Conservation (phyloP, 352 stramenopile species). For the Globisporangium apiculatum region DNA sequence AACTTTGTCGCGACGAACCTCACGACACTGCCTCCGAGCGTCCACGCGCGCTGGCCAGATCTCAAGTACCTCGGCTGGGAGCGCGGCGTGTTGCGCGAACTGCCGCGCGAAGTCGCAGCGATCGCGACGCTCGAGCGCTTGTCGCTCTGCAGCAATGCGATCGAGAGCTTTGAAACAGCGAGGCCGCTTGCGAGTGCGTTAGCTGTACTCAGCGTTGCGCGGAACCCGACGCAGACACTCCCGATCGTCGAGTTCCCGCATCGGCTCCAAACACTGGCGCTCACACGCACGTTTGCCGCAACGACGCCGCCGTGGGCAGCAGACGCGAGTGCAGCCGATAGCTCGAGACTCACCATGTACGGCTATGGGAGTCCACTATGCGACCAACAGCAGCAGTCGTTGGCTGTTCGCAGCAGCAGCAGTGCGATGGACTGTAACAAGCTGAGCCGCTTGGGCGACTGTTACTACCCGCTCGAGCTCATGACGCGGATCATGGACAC, state of each 20-base stretch:
- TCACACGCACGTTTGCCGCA: neutral
- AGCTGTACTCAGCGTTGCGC: neutral
- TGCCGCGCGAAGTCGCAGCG: neutral
- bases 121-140: neutral
- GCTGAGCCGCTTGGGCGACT: neutral
- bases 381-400: neutral
- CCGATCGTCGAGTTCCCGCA: neutral
- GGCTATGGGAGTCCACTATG: neutral
- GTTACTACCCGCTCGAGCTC: neutral
- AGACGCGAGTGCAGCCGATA: neutral
- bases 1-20: constrained; percentile 3
- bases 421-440: neutral
- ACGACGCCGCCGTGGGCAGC: neutral
- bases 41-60: neutral
- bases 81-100: neutral
- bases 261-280: neutral
- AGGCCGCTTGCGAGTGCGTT: neutral
- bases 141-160: neutral
- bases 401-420: neutral
- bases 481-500: neutral
- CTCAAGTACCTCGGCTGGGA: neutral
- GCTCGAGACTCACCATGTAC: neutral
- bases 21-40: neutral
- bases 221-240: neutral
- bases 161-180: neutral